Percentiles rank a stretch among this genome's conserved stretches.
phyloP scores from a whole-genome alignment of 768 basidiomycete species.

The Kwoniella shandongensis region DNA sequence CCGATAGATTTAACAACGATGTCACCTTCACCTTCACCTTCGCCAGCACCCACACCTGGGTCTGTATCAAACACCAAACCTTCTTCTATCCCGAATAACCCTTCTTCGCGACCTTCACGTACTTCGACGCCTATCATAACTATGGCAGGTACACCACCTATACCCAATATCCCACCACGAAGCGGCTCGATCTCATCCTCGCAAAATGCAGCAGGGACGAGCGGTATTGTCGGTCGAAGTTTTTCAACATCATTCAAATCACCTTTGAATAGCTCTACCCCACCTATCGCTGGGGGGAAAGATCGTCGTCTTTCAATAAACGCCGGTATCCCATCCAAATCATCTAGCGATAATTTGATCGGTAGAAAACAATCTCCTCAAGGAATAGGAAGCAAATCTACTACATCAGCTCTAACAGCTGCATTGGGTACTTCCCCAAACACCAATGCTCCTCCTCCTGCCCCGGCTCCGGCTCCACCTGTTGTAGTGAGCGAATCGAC shows the following conservation, averaged over 20 bases:
- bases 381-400: not conserved
- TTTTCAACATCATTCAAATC: conserved; percentile 19
- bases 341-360: conserved; percentile 16
- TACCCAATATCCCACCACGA: conserved; percentile 38
- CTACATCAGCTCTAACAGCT: conserved; percentile 18
- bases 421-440: conserved; percentile 16
- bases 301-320: not conserved
- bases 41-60: too few relatives aligned
- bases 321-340: conserved; percentile 7
- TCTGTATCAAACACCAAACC: too few relatives aligned
- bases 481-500: too few relatives aligned
- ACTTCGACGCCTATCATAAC: too few relatives aligned
- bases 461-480: too few relatives aligned
- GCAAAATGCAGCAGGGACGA: too few relatives aligned
- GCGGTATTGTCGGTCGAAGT: not conserved
- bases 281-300: not conserved
- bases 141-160: not conserved
- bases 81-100: too few relatives aligned
- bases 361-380: conserved; percentile 11
- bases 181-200: conserved; percentile 13
- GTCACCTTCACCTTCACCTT: too few relatives aligned
- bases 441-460: not conserved
- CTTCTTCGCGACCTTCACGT: too few relatives aligned
- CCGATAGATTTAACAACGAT: too few relatives aligned
- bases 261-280: not conserved